These are phyloP conservation scores for Rhizophagus sp. DNA, from an alignment of 192 early-diverging fungal species.

Conservation along the genomic window DNA sequence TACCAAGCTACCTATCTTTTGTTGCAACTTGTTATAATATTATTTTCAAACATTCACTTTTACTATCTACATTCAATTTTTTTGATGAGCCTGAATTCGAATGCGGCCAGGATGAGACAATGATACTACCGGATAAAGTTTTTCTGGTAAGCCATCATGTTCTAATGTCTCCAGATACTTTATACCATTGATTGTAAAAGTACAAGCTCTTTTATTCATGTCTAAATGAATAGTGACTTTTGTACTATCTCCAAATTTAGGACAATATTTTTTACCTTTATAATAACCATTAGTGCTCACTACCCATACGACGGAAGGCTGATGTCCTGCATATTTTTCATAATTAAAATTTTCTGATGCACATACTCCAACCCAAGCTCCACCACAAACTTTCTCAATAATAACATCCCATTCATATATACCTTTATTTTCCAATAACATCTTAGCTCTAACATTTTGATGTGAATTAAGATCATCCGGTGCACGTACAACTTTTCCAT, in stretches of 20 bases:
- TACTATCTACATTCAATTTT: too few relatives aligned
- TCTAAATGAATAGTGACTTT: conserved; percentile 24
- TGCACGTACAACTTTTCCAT: background rate
- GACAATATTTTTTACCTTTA: background rate
- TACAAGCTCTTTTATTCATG: conserved; percentile 11
- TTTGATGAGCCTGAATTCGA: background rate
- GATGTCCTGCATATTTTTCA: background rate
- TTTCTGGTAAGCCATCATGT: conserved; percentile 6
- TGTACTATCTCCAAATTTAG: background rate
- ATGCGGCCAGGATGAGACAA: background rate
- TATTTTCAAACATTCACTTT: too few relatives aligned
- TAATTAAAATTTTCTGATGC: background rate
- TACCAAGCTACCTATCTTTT: too few relatives aligned
- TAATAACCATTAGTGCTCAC: background rate
- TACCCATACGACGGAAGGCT: background rate
- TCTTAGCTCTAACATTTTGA: background rate
- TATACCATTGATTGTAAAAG: conserved; percentile 23
- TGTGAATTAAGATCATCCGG: background rate
- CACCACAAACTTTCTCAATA: background rate
- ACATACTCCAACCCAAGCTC: background rate
- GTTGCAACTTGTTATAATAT: too few relatives aligned
- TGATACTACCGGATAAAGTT: conserved; percentile 21
- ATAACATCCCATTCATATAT: conserved; percentile 21
- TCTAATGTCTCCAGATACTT: background rate
- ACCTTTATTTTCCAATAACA: background rate